Percentiles rank a stretch among this genome's conserved stretches.
These are phyloP conservation scores for Phytophthora sp. DNA, from an alignment of 352 stramenopile genomes.

Conservation along the genomic window DNA sequence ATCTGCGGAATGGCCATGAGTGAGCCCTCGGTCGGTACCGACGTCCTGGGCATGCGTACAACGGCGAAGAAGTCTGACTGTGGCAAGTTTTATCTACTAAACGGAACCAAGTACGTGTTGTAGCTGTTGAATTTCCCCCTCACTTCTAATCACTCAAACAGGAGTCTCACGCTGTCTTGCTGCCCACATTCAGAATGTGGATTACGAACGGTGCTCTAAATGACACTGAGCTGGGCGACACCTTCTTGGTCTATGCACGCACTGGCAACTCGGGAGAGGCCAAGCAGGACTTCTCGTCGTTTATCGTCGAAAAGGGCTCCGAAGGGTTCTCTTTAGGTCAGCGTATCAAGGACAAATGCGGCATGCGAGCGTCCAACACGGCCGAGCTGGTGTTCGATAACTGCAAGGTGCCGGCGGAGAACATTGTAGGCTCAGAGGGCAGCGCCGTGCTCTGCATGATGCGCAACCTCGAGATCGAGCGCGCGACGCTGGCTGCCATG, in stretches of 20 bases:
- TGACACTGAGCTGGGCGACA: constrained; percentile 94
- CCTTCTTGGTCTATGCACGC: constrained; percentile 98
- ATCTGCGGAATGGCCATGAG: constrained; percentile 99
- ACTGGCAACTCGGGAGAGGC: constrained; percentile 89
- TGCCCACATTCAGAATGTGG: constrained; percentile 92
- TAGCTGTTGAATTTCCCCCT: neutral
- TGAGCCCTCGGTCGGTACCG: constrained; percentile 96
- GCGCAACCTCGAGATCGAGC: constrained; percentile 99
- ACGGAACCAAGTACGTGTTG: constrained; percentile 78
- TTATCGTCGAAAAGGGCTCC: constrained; percentile 98
- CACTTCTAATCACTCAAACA: neutral
- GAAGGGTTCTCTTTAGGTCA: constrained; percentile 97
- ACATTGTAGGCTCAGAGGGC: constrained; percentile 91
- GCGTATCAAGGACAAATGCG: constrained; percentile 99
- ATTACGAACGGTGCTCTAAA: constrained; percentile 99
- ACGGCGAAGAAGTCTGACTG: constrained; percentile 88
- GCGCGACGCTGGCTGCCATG: constrained; percentile 97
- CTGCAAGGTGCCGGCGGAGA: constrained; percentile 91
- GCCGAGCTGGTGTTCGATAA: constrained; percentile 99
- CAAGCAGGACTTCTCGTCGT: constrained; percentile 95
- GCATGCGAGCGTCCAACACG: constrained; percentile 97
- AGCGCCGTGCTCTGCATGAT: constrained; percentile 90
- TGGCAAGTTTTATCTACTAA: constrained; percentile 92
- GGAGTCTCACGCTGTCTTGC: constrained; percentile 1
- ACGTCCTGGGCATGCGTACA: constrained; percentile 96